Percentiles rank a stretch among this genome's conserved stretches.
Conservation (phyloP, 192 early-diverging fungal species). For the Backusella australiensis region DNA sequence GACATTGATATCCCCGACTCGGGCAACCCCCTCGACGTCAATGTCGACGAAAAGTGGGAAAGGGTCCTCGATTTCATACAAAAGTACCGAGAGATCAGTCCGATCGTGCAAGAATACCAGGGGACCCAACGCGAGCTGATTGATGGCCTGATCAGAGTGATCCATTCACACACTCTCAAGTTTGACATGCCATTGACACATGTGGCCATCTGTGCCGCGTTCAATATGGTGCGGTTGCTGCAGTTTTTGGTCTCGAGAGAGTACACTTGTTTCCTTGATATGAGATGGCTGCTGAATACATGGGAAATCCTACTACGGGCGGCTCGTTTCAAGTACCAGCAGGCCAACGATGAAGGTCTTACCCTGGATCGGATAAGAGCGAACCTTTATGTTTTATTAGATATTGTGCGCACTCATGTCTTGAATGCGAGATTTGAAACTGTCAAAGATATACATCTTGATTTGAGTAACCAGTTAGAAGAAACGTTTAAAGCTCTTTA, state of each 20-base stretch:
- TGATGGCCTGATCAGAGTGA: not conserved
- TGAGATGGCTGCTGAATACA: not conserved
- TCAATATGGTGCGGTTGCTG: conserved; percentile 2
- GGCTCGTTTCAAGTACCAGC: not conserved
- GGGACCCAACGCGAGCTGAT: not conserved
- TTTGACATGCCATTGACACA: not conserved
- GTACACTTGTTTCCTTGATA: conserved; percentile 7
- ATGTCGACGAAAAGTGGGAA: not conserved
- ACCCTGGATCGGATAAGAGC: not conserved
- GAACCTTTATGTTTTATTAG: not conserved
- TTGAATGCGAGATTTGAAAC: not conserved
- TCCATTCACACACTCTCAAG: not conserved
- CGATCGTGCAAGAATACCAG: no score
- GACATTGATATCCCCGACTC: not conserved
- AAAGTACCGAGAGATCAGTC: not conserved
- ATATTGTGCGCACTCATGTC: not conserved
- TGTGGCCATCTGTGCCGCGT: not conserved
- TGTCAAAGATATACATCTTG: not conserved
- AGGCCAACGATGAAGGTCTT: not conserved
- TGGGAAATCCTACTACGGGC: not conserved
- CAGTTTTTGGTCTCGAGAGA: conserved; percentile 3
- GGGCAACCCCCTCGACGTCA: not conserved
- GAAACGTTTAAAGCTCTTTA: not conserved
- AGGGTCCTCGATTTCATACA: not conserved
- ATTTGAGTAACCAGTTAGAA: not conserved